phyloP scores from a whole-genome alignment of 176 grass and related monocot genomes.

The Aechmea fasciata region DNA sequence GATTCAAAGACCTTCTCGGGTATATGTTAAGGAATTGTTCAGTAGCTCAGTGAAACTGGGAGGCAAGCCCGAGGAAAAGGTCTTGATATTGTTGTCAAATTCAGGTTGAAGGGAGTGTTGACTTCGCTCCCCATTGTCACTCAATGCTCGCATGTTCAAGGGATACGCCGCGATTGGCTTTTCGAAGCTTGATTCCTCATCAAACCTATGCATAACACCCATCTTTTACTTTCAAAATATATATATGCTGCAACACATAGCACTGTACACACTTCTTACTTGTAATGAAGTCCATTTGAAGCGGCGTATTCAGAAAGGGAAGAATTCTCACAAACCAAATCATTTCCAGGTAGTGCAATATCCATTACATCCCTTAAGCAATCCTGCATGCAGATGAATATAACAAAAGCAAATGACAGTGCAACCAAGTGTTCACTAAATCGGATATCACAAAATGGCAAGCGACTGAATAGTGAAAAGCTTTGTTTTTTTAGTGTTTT shows the following conservation, averaged over 20 bases:
- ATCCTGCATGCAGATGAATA: constrained; percentile 18
- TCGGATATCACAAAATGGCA: too few species aligned
- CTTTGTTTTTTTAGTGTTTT: too few species aligned
- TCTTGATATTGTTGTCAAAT: constrained; percentile 20
- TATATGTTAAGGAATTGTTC: constrained; percentile 33
- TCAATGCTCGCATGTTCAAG: constrained; percentile 22
- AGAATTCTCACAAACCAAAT: constrained; percentile 40
- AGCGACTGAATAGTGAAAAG: too few species aligned
- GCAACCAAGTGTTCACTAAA: too few species aligned
- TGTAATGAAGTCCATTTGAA: constrained; percentile 38
- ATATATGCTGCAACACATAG: neutral
- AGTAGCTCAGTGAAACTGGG: constrained; percentile 48
- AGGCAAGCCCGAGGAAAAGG: constrained; percentile 32
- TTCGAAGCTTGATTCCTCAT: constrained; percentile 33
- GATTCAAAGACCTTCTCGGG: constrained; percentile 17
- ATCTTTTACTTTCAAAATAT: neutral
- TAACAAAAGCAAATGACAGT: too few species aligned
- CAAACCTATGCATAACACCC: constrained; percentile 13
- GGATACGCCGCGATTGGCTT: constrained; percentile 20
- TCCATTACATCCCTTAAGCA: constrained; percentile 31
- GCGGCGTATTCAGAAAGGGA: constrained; percentile 41
- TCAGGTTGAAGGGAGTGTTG: constrained; percentile 22
- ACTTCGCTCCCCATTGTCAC: constrained; percentile 24
- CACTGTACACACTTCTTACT: constrained; percentile 18
- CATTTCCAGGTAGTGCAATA: constrained; percentile 33